Evolutionary conservation across 2,329 filamentous ascomycete genomes (phyloP).

Genomic region (Colletotrichum zoysiae): DNA sequence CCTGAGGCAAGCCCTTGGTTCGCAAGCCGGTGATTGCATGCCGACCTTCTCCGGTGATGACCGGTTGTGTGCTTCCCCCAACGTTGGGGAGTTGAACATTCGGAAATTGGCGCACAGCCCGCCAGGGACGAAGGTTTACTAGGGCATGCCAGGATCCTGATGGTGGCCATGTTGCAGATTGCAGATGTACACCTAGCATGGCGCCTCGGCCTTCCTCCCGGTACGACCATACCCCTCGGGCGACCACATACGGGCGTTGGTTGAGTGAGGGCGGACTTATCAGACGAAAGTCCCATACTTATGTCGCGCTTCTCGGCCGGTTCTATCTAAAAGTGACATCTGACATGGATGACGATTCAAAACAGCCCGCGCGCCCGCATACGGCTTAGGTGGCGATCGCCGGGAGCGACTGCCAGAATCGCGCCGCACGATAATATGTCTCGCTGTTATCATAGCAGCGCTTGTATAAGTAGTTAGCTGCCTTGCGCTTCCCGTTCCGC

Average conservation of each 20-base stretch:
- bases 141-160: slow-evolving; percentile 16
- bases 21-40: slow-evolving; percentile 14
- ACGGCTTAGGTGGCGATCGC: slow-evolving; percentile 21
- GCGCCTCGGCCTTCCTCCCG: background rate
- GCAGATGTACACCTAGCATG: slow-evolving; percentile 1
- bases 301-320: background rate
- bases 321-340: slow-evolving; percentile 18
- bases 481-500: slow-evolving; percentile 4
- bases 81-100: slow-evolving; percentile 19
- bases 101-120: slow-evolving; percentile 33
- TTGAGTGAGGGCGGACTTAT: background rate
- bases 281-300: slow-evolving; percentile 11
- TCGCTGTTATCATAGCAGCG: slow-evolving; percentile 15
- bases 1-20: background rate
- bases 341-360: slow-evolving; percentile 15
- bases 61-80: background rate
- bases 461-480: slow-evolving; percentile 1
- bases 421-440: slow-evolving; percentile 6
- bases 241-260: background rate
- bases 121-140: slow-evolving; percentile 39
- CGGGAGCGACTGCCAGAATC: slow-evolving; percentile 1
- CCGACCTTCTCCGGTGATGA: background rate
- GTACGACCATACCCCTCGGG: background rate
- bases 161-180: background rate
- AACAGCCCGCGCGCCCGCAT: slow-evolving; percentile 9